A percentile compares a stretch with the other conserved stretches of the same genome.
These are phyloP conservation scores for Epichloe hybrida DNA, from an alignment of 2,329 filamentous ascomycete species.

Conservation along the genomic window DNA sequence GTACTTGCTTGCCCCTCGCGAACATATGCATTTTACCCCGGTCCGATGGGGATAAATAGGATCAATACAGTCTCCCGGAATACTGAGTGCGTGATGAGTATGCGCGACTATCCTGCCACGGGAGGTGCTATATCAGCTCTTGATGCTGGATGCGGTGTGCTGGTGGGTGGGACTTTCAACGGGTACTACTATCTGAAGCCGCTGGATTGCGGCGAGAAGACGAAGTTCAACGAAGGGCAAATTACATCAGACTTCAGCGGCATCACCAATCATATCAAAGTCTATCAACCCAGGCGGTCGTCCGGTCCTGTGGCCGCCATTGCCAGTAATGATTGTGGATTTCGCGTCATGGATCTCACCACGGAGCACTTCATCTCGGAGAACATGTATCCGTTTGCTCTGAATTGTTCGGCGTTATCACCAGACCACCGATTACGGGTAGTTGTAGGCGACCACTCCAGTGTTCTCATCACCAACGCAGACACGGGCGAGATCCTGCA, in stretches of 20 bases:
- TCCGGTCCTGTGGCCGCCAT: constrained; percentile 42
- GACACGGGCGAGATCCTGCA: constrained; percentile 48
- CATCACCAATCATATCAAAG: constrained; percentile 52
- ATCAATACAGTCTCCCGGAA: constrained; percentile 37
- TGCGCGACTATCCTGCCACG: constrained; percentile 22
- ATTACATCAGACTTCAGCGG: constrained; percentile 36
- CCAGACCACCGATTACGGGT: constrained; percentile 58
- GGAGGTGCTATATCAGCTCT: constrained; percentile 35
- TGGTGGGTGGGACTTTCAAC: constrained; percentile 46
- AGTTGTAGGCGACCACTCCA: constrained; percentile 55
- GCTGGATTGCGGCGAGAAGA: constrained; percentile 26
- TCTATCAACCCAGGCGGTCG: constrained; percentile 40
- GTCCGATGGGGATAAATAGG: constrained; percentile 33
- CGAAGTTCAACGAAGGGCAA: constrained; percentile 27
- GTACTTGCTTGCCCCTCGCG: constrained; percentile 43
- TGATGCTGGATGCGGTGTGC: constrained; percentile 37
- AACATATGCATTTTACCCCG: constrained; percentile 44
- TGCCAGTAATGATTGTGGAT: constrained; percentile 46
- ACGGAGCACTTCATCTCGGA: constrained; percentile 45
- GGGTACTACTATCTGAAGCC: constrained; percentile 40
- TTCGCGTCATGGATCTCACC: constrained; percentile 44
- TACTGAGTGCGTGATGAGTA: constrained; percentile 30
- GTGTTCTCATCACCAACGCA: constrained; percentile 55
- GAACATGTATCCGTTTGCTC: constrained; percentile 40
- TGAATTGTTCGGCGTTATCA: constrained; percentile 63